phyloP scores from a whole-genome alignment of 345 rosid species.

The Pugionium dolabratum region DNA sequence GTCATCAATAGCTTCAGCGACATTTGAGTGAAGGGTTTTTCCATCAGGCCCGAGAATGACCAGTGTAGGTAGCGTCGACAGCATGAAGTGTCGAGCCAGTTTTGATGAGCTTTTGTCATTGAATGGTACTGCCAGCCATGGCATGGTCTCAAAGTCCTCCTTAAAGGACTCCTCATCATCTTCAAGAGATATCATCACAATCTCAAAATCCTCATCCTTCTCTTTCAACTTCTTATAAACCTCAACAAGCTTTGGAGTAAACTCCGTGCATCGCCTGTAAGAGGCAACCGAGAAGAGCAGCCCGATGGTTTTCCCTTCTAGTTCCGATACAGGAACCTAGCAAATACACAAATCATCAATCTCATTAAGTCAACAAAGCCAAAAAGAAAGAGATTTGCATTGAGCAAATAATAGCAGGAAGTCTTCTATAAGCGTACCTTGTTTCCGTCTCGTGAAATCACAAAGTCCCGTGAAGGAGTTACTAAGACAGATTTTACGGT shows the following conservation, averaged over 20 bases:
- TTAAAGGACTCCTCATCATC: constrained; percentile 57
- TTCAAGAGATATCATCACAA: constrained; percentile 64
- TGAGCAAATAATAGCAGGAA: constrained; percentile 6
- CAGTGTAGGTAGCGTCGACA: constrained; percentile 52
- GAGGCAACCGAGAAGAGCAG: constrained; percentile 52
- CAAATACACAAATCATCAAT: neutral
- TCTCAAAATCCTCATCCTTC: constrained; percentile 57
- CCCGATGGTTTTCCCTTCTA: constrained; percentile 67
- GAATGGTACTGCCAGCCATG: constrained; percentile 75
- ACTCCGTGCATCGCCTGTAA: constrained; percentile 40
- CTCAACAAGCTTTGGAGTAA: constrained; percentile 55
- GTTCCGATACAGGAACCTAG: constrained; percentile 61
- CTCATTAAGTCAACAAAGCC: constrained; percentile 20
- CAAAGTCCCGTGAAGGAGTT: constrained; percentile 52
- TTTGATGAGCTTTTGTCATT: constrained; percentile 50
- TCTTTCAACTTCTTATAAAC: constrained; percentile 54
- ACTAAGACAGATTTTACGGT: constrained; percentile 59
- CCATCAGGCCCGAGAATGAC: constrained; percentile 76
- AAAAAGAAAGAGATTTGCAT: neutral
- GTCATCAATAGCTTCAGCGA: constrained; percentile 59
- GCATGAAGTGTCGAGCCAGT: constrained; percentile 59
- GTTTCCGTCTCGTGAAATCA: constrained; percentile 53
- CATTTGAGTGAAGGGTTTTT: constrained; percentile 58
- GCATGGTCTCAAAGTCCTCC: constrained; percentile 50
- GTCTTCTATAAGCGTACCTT: constrained; percentile 44